phyloP scores from a whole-genome alignment of 1,284 basidiomycete genomes.

The Ustilago trichophora region DNA sequence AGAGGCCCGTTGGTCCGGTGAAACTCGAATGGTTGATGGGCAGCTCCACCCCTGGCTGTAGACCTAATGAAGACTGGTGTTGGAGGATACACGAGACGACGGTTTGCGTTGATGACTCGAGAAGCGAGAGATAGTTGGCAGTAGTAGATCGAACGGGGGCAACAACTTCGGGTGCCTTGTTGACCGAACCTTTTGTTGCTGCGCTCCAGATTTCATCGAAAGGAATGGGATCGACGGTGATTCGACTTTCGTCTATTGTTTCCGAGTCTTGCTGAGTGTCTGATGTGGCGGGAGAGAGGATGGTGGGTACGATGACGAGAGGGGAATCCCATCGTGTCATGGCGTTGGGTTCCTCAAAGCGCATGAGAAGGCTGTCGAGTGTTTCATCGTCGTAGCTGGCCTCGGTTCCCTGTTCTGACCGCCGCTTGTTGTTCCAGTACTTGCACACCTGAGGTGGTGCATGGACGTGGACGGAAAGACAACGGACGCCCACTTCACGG shows the following conservation, averaged over 20 bases:
- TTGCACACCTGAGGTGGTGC: conserved; percentile 71
- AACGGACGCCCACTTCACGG: conserved; percentile 82
- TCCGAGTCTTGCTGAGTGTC: background rate
- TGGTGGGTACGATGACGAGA: conserved; percentile 77
- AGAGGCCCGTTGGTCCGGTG: conserved; percentile 16
- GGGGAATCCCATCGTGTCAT: conserved; percentile 98
- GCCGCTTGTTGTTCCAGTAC: conserved; percentile 76
- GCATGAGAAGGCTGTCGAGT: conserved; percentile 87
- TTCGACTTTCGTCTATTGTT: conserved; percentile 74
- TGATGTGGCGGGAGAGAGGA: background rate
- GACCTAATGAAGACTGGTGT: conserved; percentile 25
- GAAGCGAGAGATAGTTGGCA: conserved; percentile 66
- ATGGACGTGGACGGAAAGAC: conserved; percentile 79
- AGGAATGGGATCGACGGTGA: conserved; percentile 70
- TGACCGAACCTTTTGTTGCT: conserved; percentile 79
- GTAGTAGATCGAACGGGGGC: conserved; percentile 69
- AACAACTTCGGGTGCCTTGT: conserved; percentile 85
- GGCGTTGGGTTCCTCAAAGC: conserved; percentile 94
- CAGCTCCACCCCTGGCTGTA: conserved; percentile 26
- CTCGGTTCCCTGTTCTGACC: conserved; percentile 66
- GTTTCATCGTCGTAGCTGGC: conserved; percentile 76
- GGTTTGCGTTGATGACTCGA: conserved; percentile 62
- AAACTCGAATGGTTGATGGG: conserved; percentile 22
- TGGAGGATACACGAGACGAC: conserved; percentile 54
- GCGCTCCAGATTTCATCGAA: conserved; percentile 81